Conservation (phyloP, 2,329 filamentous ascomycete genomes). For the Monilinia fructigena region DNA sequence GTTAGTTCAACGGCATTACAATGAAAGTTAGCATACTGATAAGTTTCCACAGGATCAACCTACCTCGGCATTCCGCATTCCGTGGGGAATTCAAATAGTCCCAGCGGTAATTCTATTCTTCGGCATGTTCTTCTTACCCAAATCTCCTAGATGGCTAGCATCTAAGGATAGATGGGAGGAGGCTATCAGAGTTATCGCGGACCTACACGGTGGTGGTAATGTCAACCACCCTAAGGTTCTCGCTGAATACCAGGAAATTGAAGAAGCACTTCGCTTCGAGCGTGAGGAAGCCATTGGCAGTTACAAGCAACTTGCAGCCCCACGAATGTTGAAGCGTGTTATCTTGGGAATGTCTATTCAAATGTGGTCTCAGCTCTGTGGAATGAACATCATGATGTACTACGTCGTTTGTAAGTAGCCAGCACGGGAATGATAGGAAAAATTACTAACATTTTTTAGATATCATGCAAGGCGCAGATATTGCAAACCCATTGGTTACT, state of each 20-base stretch:
- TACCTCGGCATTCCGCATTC: constrained; percentile 56
- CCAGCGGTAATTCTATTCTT: constrained; percentile 54
- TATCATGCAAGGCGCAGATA: constrained; percentile 64
- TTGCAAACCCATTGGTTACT: constrained; percentile 59
- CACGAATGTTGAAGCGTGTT: constrained; percentile 69
- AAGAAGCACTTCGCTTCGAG: constrained; percentile 72
- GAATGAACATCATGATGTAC: constrained; percentile 72
- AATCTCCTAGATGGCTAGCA: no score
- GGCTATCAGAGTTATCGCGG: constrained; percentile 56
- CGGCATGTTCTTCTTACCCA: constrained; percentile 39
- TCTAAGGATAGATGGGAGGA: constrained; percentile 45
- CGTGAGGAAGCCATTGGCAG: constrained; percentile 65
- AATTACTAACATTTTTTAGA: constrained; percentile 41
- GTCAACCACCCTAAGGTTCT: constrained; percentile 57
- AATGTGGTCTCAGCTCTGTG: constrained; percentile 73
- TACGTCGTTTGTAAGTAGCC: constrained; percentile 57
- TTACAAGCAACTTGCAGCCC: constrained; percentile 69
- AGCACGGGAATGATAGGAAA: not conserved
- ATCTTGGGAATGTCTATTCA: constrained; percentile 70
- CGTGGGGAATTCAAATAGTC: constrained; percentile 60
- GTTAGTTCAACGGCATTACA: constrained; percentile 9
- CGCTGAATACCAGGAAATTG: constrained; percentile 66
- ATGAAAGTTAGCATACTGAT: constrained; percentile 2
- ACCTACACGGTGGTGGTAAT: constrained; percentile 58
- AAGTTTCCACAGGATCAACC: constrained; percentile 44